These are phyloP conservation scores for Dioscorea alata DNA, from an alignment of 106 monocot genomes.

Conservation along the genomic window DNA sequence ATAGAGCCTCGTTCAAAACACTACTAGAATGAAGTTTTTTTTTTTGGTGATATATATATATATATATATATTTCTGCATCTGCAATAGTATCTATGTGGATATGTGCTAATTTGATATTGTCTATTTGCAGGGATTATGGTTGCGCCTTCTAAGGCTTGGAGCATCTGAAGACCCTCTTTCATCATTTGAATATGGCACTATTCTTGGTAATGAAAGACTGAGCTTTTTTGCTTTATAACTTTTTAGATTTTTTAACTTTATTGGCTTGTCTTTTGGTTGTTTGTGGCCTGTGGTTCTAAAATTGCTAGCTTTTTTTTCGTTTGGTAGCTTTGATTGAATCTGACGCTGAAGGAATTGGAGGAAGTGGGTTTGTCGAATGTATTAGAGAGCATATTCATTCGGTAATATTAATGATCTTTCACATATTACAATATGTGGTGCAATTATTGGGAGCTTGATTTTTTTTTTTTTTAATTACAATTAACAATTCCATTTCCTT, in stretches of 20 bases:
- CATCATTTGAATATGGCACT: constrained; percentile 99
- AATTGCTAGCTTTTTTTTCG: neutral
- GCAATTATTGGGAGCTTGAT: neutral
- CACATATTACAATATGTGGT: neutral
- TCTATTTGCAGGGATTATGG: constrained; percentile 70
- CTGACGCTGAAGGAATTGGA: constrained; percentile 99
- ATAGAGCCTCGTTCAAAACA: too few relatives aligned
- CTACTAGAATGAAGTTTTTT: too few relatives aligned
- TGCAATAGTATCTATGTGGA: too few relatives aligned
- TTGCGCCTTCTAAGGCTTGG: constrained; percentile 92
- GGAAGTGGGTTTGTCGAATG: constrained; percentile 99
- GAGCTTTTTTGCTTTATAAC: neutral
- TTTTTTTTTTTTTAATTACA: neutral
- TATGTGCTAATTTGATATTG: too few relatives aligned
- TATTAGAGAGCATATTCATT: constrained; percentile 97
- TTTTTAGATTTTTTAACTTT: neutral
- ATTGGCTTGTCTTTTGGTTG: neutral
- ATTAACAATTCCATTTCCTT: constrained; percentile 1
- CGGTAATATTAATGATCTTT: constrained; percentile 41
- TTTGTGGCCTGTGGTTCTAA: neutral
- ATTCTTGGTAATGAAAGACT: constrained; percentile 66
- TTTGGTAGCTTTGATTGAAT: constrained; percentile 86
- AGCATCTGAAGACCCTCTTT: constrained; percentile 97
- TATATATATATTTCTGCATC: too few relatives aligned
- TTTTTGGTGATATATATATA: too few relatives aligned